Evolutionary conservation across 148 eudicot genomes (phyloP).

Genomic region (Fallopia convolvulus): DNA sequence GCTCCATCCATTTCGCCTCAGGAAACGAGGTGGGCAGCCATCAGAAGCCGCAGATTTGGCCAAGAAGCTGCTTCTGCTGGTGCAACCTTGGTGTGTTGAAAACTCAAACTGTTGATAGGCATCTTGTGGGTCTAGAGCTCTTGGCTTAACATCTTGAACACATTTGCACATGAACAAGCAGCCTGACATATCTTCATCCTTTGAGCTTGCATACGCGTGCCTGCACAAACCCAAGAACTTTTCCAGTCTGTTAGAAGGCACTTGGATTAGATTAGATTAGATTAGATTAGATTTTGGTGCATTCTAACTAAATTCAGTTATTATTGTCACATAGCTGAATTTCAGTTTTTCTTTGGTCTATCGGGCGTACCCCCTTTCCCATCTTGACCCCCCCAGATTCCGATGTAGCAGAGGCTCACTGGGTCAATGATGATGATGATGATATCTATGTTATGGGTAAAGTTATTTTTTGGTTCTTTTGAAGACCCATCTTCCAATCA

Average conservation of each 20-base stretch:
- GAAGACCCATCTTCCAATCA: neutral
- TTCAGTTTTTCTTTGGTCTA: too few species aligned
- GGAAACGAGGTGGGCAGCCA: slow-evolving; percentile 46
- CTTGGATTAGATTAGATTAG: too few species aligned
- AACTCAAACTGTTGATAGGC: slow-evolving; percentile 63
- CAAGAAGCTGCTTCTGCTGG: slow-evolving; percentile 10
- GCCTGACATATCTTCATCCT: slow-evolving; percentile 39
- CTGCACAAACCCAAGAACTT: slow-evolving; percentile 1
- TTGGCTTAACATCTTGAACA: slow-evolving; percentile 39
- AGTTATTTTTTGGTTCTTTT: too few species aligned
- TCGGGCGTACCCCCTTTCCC: too few species aligned
- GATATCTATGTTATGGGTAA: too few species aligned
- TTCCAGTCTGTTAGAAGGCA: too few species aligned
- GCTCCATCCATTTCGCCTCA: slow-evolving; percentile 41
- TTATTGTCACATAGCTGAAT: too few species aligned
- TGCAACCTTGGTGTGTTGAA: slow-evolving; percentile 14
- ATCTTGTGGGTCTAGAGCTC: slow-evolving; percentile 44
- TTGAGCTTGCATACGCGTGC: slow-evolving; percentile 24
- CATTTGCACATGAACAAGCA: slow-evolving; percentile 31
- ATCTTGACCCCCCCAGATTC: too few species aligned
- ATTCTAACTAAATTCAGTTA: too few species aligned
- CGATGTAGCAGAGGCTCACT: too few species aligned
- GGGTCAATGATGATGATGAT: too few species aligned
- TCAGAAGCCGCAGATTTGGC: slow-evolving; percentile 51
- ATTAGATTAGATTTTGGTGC: too few species aligned